These are phyloP conservation scores for Suillus cothurnatus DNA, from an alignment of 768 basidiomycete genomes.

Conservation along the genomic window DNA sequence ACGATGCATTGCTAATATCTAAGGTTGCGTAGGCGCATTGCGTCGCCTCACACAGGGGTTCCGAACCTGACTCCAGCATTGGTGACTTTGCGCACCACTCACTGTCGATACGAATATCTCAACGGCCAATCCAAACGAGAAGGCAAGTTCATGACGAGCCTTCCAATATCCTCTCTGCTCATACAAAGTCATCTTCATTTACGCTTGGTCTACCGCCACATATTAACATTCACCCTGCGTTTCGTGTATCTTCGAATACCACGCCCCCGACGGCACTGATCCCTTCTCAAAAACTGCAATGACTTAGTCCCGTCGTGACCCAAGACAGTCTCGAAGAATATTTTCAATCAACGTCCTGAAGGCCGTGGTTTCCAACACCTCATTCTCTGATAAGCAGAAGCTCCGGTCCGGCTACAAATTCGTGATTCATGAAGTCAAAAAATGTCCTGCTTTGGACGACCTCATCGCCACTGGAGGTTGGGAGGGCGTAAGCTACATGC, in stretches of 20 bases:
- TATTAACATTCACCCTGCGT: background rate
- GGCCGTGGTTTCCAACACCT: background rate
- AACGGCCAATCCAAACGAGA: background rate
- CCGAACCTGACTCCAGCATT: background rate
- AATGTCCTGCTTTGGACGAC: background rate
- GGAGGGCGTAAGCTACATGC: background rate
- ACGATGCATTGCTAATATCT: background rate
- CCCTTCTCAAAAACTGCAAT: background rate
- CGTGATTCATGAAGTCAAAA: background rate
- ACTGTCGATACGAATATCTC: background rate
- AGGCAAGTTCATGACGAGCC: background rate
- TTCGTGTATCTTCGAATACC: background rate
- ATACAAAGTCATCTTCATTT: background rate
- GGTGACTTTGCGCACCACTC: background rate
- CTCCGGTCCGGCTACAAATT: background rate
- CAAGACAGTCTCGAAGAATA: background rate
- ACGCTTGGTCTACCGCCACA: background rate
- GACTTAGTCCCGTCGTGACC: background rate
- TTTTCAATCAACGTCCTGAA: background rate
- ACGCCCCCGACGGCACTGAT: background rate
- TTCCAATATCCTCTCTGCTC: background rate
- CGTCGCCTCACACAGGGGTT: background rate
- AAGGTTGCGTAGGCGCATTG: background rate
- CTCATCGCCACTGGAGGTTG: background rate
- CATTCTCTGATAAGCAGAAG: background rate